Evolutionary conservation across 495 filamentous ascomycete species (phyloP).

Genomic region (Penicillium lagena): DNA sequence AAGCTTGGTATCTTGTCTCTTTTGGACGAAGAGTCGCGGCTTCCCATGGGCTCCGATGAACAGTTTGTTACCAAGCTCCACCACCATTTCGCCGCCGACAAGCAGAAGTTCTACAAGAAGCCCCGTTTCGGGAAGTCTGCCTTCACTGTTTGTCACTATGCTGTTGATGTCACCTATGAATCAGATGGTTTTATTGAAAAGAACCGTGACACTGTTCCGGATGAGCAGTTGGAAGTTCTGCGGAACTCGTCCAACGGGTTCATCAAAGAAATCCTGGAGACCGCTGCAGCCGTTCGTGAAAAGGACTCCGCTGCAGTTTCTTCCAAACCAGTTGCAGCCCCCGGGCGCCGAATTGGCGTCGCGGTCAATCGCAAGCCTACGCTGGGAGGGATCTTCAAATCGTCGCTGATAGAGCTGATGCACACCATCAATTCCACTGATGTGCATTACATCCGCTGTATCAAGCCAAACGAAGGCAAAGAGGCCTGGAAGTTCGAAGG

Average conservation of each 20-base stretch:
- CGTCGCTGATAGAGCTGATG: conserved; percentile 97
- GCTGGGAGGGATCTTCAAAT: conserved; percentile 97
- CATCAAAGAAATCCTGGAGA: conserved; percentile 75
- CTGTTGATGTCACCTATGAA: conserved; percentile 96
- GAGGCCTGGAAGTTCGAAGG: conserved; percentile 97
- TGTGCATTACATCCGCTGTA: conserved; percentile 98
- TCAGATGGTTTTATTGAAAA: conserved; percentile 99
- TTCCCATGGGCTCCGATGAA: conserved; percentile 96
- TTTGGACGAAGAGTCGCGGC: conserved; percentile 89
- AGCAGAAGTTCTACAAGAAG: conserved; percentile 98
- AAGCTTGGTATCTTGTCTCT: conserved; percentile 91
- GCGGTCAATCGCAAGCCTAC: conserved; percentile 95
- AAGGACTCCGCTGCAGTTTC: conserved; percentile 75
- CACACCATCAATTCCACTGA: conserved; percentile 94
- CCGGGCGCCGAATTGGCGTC: conserved; percentile 78
- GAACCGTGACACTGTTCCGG: conserved; percentile 96
- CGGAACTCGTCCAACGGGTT: conserved; percentile 80
- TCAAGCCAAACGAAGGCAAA: conserved; percentile 98
- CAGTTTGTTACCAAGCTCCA: conserved; percentile 97
- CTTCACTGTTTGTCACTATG: conserved; percentile 99
- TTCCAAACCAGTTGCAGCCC: conserved; percentile 57
- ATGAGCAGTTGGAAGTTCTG: conserved; percentile 94
- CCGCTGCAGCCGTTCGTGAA: conserved; percentile 79
- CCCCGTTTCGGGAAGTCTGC: conserved; percentile 95
- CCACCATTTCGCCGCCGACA: conserved; percentile 84